phyloP scores from a whole-genome alignment of 257 asterid genomes.

The Vinca minor region DNA sequence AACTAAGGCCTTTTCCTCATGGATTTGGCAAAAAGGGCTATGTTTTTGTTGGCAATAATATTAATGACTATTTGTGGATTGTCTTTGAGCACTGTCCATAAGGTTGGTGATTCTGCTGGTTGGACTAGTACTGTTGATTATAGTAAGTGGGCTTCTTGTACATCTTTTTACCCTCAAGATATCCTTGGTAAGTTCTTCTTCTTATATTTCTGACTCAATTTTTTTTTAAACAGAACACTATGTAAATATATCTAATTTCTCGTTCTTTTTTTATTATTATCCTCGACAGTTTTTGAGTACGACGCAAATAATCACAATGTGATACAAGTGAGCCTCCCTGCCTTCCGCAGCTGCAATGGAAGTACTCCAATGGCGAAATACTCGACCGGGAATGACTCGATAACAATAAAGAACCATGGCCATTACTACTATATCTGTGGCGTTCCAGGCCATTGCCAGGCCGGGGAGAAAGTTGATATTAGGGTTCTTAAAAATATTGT shows the following conservation, averaged over 20 bases:
- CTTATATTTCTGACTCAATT: too few relatives aligned
- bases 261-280: too few relatives aligned
- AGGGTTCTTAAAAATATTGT: constrained; percentile 39
- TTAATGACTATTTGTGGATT: too few relatives aligned
- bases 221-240: too few relatives aligned
- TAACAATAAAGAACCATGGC: constrained; percentile 31
- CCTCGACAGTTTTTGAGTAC: too few relatives aligned
- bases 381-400: constrained; percentile 44
- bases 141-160: constrained; percentile 42
- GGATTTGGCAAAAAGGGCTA: too few relatives aligned
- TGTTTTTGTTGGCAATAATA: too few relatives aligned
- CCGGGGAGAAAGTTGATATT: constrained; percentile 58
- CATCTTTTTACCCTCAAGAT: constrained; percentile 28
- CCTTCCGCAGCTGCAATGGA: constrained; percentile 36
- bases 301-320: constrained; percentile 57
- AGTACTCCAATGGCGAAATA: constrained; percentile 34
- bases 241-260: too few relatives aligned
- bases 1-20: too few relatives aligned
- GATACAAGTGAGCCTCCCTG: constrained; percentile 41
- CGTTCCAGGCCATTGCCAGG: constrained; percentile 53
- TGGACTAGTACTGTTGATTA: constrained; percentile 39
- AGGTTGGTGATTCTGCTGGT: too few relatives aligned
- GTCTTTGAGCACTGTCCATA: too few relatives aligned
- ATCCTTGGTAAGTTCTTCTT: too few relatives aligned
- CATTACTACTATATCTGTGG: constrained; percentile 61